Evolutionary conservation across 108 stramenopile genomes (phyloP).

Genomic region (Aurantiochytrium sp.): DNA sequence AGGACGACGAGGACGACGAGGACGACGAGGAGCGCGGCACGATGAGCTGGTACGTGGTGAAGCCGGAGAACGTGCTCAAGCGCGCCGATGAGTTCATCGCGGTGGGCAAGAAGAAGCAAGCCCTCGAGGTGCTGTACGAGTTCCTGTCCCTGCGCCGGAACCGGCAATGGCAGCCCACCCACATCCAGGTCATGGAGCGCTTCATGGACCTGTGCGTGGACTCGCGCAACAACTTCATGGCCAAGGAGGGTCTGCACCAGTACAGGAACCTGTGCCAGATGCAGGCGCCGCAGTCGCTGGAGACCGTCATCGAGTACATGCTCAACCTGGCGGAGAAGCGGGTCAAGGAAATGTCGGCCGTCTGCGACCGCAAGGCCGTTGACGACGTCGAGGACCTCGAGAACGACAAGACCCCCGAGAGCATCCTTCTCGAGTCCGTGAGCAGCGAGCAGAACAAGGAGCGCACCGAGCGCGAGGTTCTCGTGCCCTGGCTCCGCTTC

Average conservation of each 20-base stretch:
- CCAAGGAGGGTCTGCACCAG: slow-evolving; percentile 97
- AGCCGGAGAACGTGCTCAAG: slow-evolving; percentile 64
- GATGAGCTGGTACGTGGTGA: slow-evolving; percentile 6
- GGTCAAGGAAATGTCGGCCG: not conserved
- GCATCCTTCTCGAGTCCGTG: slow-evolving; percentile 87
- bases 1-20: too few species aligned
- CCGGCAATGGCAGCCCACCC: slow-evolving; percentile 85
- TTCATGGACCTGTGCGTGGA: slow-evolving; percentile 88
- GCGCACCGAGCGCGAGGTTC: slow-evolving; percentile 74
- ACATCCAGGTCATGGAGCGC: slow-evolving; percentile 85
- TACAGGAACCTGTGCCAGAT: slow-evolving; percentile 77
- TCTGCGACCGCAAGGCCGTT: slow-evolving; percentile 28
- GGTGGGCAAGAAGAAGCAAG: slow-evolving; percentile 55
- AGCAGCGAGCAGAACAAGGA: slow-evolving; percentile 80
- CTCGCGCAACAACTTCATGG: slow-evolving; percentile 72
- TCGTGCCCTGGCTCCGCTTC: slow-evolving; percentile 92
- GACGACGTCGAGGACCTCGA: slow-evolving; percentile 79
- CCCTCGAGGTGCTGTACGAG: slow-evolving; percentile 68
- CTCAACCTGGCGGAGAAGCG: slow-evolving; percentile 67
- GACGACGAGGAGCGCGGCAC: too few species aligned
- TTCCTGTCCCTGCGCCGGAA: slow-evolving; percentile 70
- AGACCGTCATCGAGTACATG: slow-evolving; percentile 84
- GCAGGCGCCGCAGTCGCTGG: slow-evolving; percentile 85
- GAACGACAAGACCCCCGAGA: slow-evolving; percentile 71
- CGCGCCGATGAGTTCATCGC: slow-evolving; percentile 62